A percentile compares a stretch with the other conserved stretches of the same genome.
Conservation (phyloP, 2,329 filamentous ascomycete genomes). For the Trichoderma semiorbis region DNA sequence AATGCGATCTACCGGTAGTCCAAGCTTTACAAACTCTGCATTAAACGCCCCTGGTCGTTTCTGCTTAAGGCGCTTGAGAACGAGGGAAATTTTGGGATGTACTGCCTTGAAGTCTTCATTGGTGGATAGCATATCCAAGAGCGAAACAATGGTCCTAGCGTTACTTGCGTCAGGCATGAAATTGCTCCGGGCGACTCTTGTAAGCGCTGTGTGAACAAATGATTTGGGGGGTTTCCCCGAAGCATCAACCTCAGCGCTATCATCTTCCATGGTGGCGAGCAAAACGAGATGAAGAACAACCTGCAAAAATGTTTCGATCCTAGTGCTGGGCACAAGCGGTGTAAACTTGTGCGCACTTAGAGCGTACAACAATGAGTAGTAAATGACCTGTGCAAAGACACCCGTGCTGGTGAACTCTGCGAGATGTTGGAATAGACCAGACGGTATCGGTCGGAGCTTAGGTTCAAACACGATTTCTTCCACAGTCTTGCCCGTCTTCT, state of each 20-base stretch:
- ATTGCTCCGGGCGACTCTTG: constrained; percentile 58
- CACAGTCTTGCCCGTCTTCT: constrained; percentile 74
- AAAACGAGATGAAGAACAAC: constrained; percentile 85
- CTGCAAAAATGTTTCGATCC: constrained; percentile 88
- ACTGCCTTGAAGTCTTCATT: constrained; percentile 78
- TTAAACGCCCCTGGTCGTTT: constrained; percentile 73
- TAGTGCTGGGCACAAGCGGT: constrained; percentile 72
- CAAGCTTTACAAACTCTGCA: constrained; percentile 59
- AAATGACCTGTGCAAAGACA: constrained; percentile 86
- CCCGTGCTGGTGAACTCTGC: constrained; percentile 77
- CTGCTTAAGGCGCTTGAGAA: constrained; percentile 81
- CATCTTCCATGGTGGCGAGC: constrained; percentile 81
- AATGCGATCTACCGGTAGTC: constrained; percentile 71
- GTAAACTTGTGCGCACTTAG: constrained; percentile 66
- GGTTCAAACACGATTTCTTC: constrained; percentile 92
- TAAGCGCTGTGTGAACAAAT: constrained; percentile 70
- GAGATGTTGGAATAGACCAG: constrained; percentile 73
- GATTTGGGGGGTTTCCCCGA: constrained; percentile 53
- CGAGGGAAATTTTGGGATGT: constrained; percentile 77
- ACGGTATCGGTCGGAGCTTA: constrained; percentile 69
- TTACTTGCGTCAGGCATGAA: constrained; percentile 54
- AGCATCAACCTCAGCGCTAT: constrained; percentile 52
- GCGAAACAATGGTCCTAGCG: constrained; percentile 60
- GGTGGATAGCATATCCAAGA: constrained; percentile 58
- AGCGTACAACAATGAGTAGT: constrained; percentile 81